A percentile compares a stretch with the other conserved stretches of the same genome.
Conservation (phyloP, 768 basidiomycete species). For the Suillus spraguei region DNA sequence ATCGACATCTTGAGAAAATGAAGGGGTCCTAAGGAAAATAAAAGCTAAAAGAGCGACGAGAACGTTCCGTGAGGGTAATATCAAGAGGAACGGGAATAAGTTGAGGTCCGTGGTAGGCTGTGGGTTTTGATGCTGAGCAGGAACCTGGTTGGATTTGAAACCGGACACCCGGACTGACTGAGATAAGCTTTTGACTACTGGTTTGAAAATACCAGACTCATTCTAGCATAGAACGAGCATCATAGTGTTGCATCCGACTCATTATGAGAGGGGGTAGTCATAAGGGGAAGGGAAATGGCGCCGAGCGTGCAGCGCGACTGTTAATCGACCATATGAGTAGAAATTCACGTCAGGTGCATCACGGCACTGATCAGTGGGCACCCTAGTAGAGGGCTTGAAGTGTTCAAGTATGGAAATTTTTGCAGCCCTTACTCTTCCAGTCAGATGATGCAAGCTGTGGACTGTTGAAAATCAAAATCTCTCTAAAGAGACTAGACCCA, state of each 20-base stretch:
- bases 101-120: constrained; percentile 5
- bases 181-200: too few relatives aligned
- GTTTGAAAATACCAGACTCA: not conserved
- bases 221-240: not conserved
- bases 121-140: constrained; percentile 17
- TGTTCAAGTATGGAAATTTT: not conserved
- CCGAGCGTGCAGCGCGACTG: not conserved
- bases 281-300: not conserved
- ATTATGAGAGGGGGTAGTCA: not conserved
- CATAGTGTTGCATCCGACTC: too few relatives aligned
- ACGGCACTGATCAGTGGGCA: not conserved
- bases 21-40: constrained; percentile 20
- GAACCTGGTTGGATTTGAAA: constrained; percentile 22
- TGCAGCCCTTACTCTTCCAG: not conserved
- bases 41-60: constrained; percentile 19
- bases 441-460: not conserved
- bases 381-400: not conserved
- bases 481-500: not conserved
- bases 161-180: not conserved
- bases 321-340: not conserved
- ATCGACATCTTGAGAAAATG: constrained; percentile 24
- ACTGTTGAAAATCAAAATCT: not conserved
- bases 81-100: not conserved
- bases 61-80: constrained; percentile 7
- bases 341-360: not conserved